These are phyloP conservation scores for Xylaria sp. DNA, from an alignment of 495 filamentous ascomycete species.

Conservation along the genomic window DNA sequence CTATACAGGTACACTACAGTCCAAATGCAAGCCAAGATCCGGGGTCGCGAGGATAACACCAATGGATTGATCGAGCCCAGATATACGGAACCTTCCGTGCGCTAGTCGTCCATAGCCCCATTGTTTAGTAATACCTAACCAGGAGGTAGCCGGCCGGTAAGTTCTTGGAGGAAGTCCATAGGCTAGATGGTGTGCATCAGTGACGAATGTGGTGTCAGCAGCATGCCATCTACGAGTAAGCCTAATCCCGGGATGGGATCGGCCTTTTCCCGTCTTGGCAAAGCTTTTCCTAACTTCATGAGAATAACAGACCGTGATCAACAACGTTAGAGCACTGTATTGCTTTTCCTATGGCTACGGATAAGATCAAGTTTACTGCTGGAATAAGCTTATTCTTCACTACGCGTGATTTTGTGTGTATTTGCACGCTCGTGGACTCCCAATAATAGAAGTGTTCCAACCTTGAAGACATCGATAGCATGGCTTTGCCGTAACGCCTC, in stretches of 20 bases:
- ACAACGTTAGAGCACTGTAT: neutral
- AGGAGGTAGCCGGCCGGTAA: neutral
- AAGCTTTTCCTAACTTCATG: constrained; percentile 13
- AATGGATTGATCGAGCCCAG: neutral
- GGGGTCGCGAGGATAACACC: constrained; percentile 1
- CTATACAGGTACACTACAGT: neutral
- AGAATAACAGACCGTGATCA: neutral
- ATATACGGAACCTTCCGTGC: constrained; percentile 1
- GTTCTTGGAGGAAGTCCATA: neutral
- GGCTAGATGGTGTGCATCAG: neutral
- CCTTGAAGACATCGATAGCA: neutral
- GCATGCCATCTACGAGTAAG: neutral
- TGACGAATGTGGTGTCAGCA: constrained; percentile 13
- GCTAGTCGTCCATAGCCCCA: neutral
- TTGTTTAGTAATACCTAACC: constrained; percentile 1
- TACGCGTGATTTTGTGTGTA: neutral
- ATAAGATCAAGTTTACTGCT: neutral
- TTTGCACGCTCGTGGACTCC: neutral
- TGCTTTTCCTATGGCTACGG: neutral
- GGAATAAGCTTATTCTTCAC: neutral
- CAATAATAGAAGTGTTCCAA: neutral
- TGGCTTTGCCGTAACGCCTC: neutral
- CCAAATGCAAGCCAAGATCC: constrained; percentile 21
- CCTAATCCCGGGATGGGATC: neutral
- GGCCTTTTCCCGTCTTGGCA: constrained; percentile 13